phyloP scores from a whole-genome alignment of 1,139 yeast species.

The Arxiozyma heterogenica region DNA sequence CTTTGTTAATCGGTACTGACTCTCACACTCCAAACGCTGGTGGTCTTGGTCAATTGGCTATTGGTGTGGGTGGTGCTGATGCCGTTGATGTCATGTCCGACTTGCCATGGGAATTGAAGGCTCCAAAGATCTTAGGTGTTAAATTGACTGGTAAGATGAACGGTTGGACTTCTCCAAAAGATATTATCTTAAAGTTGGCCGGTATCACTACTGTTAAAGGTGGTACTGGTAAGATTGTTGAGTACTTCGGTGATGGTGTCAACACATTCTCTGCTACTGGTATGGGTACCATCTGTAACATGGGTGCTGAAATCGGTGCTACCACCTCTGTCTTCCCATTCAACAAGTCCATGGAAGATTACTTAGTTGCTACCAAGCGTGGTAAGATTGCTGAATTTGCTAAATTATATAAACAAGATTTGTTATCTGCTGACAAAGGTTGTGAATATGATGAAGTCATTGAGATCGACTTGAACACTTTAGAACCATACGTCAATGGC shows the following conservation, averaged over 20 bases:
- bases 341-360: constrained; percentile 83
- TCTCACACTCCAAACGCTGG: constrained; percentile 99
- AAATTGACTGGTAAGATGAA: constrained; percentile 90
- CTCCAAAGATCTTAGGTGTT: constrained; percentile 96
- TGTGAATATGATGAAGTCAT: constrained; percentile 93
- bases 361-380: constrained; percentile 84
- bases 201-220: constrained; percentile 98
- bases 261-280: constrained; percentile 96
- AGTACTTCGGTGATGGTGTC: constrained; percentile 96
- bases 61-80: constrained; percentile 99
- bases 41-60: constrained; percentile 97
- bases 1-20: constrained; percentile 93
- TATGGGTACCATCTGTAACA: constrained; percentile 99
- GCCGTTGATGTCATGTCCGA: constrained; percentile 97
- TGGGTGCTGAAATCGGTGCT: constrained; percentile 99
- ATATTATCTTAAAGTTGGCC: constrained; percentile 88
- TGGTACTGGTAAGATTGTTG: constrained; percentile 97
- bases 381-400: constrained; percentile 77
- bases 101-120: constrained; percentile 96
- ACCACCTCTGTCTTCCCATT: constrained; percentile 98
- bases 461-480: constrained; percentile 87
- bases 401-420: constrained; percentile 60
- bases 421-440: constrained; percentile 85
- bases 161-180: constrained; percentile 99
- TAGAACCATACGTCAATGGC: constrained; percentile 97